Evolutionary conservation across 345 rosid species (phyloP), one percentile per base, ranked within the genome.

Genomic region (Triadica sebifera): DNA sequence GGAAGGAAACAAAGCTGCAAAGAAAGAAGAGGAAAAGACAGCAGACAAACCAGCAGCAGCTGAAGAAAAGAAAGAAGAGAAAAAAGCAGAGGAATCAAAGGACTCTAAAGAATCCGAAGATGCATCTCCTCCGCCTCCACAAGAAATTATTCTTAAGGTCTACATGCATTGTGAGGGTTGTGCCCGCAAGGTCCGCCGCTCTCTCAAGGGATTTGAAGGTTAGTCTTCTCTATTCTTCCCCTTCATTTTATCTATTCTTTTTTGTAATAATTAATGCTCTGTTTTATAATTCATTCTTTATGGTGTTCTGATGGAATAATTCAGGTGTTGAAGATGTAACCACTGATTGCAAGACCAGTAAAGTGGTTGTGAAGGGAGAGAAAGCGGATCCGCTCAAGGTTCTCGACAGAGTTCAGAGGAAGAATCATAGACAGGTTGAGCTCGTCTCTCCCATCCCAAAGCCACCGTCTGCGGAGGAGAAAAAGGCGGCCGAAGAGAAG

Each of bases 101-200:
- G 93, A 78, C 72, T 51, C 86, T 13, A 80, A 78, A 29, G 87
- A 68, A 22, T 38, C 83, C 16, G 79, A 82, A 64, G 84, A 81
- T 19, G 85, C 79, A 50, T 9, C 82, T 6, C 84, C 91, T 7
- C 74, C 88, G 6, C 84, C 91, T 3, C 90, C 94, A 0, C 90
- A 79, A 65, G 98, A 94, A 75, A 89, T 94, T 20, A 77, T 94
- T 6, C 84, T 94, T 45, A 87, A 81, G 75, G 96, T 91, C 12
- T 91, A 81, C 90, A 94, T 94, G 98, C 98, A 94, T 85, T 94
- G 98, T 70, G 98, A 94, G 84, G 98, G 98, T 39, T 94, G 98
- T 70, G 98, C 98, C 46, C 90, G 92, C 37, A 94, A 93, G 80
- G 87, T 94, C 62, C 95, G 87, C 59, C 78, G 86, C 50, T 83